Evolutionary conservation across 495 filamentous ascomycete species (phyloP).

Genomic region (Pseudoneurospora amorphoporcata): DNA sequence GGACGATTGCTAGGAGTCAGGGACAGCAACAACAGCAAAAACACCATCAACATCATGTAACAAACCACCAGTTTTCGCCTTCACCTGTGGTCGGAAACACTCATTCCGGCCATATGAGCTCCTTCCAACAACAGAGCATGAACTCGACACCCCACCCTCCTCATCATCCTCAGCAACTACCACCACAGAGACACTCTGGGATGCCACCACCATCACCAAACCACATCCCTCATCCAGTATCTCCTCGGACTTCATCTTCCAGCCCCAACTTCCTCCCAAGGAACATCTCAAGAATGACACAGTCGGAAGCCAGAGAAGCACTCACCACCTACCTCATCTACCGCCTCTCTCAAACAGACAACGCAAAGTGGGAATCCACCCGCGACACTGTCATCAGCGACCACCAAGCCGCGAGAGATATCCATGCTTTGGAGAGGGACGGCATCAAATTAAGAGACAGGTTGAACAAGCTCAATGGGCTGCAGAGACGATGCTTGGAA

Average conservation of each 20-base stretch:
- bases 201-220: background rate
- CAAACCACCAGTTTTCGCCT: background rate
- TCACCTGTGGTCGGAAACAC: background rate
- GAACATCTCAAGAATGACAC: background rate
- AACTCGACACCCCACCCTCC: background rate
- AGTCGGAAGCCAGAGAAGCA: too few species aligned
- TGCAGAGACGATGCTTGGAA: too few species aligned
- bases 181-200: background rate
- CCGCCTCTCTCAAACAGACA: too few species aligned
- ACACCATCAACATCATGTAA: background rate
- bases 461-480: too few species aligned
- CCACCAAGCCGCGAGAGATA: too few species aligned
- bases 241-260: background rate
- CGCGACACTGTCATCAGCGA: too few species aligned
- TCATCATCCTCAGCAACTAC: background rate
- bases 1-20: too few species aligned
- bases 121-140: background rate
- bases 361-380: too few species aligned
- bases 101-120: background rate
- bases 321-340: too few species aligned
- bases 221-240: background rate
- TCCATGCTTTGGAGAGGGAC: too few species aligned
- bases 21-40: background rate
- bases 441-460: too few species aligned
- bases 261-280: background rate